Evolutionary conservation across 1,139 yeast species (phyloP).

Genomic region (Taphrina deformans): DNA sequence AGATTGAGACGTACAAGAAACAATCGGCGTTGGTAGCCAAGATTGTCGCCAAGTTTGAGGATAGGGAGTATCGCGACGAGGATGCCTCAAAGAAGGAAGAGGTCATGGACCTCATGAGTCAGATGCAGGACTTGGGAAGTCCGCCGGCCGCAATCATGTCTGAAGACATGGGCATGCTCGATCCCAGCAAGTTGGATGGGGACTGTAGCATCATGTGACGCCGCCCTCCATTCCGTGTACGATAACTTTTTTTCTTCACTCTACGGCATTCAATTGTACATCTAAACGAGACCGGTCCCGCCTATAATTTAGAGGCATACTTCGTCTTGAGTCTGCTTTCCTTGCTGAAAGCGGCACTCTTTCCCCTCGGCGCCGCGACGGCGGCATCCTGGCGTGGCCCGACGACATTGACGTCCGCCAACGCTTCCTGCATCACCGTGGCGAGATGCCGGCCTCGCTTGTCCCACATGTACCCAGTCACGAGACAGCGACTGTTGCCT

Average conservation of each 20-base stretch:
- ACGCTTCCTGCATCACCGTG: conserved; percentile 31
- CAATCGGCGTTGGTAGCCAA: conserved; percentile 48
- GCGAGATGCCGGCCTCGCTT: conserved; percentile 17
- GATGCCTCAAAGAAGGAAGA: conserved; percentile 54
- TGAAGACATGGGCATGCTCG: conserved; percentile 45
- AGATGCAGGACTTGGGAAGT: conserved; percentile 64
- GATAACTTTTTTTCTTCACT: background rate
- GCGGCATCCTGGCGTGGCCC: background rate
- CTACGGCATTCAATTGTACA: background rate
- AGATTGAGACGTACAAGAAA: conserved; percentile 47
- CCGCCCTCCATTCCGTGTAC: background rate
- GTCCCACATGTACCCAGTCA: conserved; percentile 32
- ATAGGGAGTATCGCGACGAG: conserved; percentile 56
- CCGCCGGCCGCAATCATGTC: conserved; percentile 83
- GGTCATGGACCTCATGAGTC: conserved; percentile 60
- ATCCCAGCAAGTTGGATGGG: conserved; percentile 15
- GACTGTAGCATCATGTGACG: conserved; percentile 27
- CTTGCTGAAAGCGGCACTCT: background rate
- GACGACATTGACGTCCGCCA: conserved; percentile 20
- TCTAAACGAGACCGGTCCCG: background rate
- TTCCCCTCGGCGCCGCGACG: background rate
- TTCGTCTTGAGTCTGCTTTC: background rate
- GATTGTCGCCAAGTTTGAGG: conserved; percentile 61
- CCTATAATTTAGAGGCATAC: background rate
- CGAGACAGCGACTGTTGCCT: conserved; percentile 25